phyloP scores from a whole-genome alignment of 169 alveolate species.

The Cryptosporidium baileyi region DNA sequence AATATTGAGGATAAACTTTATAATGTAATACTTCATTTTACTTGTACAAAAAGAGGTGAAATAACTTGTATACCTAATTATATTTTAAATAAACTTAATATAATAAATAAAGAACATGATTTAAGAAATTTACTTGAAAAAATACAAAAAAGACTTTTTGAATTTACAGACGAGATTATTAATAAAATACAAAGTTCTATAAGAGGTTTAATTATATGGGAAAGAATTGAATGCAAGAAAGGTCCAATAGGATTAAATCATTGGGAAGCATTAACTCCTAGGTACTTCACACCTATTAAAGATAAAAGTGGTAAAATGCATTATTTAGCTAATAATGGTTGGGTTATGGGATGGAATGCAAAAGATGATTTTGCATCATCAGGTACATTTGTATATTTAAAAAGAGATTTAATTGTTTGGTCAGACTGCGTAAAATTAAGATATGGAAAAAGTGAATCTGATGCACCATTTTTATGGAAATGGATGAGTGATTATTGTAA shows the following conservation, averaged over 20 bases:
- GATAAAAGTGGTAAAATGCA: conserved; percentile 71
- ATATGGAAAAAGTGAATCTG: conserved; percentile 86
- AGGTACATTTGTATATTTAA: conserved; percentile 88
- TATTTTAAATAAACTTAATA: conserved; percentile 15
- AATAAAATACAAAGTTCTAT: conserved; percentile 53
- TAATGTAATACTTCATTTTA: neutral
- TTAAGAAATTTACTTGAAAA: neutral
- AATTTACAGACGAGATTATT: conserved; percentile 39
- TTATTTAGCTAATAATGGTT: conserved; percentile 77
- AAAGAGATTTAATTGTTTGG: conserved; percentile 90
- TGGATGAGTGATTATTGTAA: conserved; percentile 88
- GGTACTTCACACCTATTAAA: conserved; percentile 79
- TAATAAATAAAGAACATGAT: neutral
- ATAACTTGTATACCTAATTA: conserved; percentile 3
- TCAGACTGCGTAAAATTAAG: conserved; percentile 90
- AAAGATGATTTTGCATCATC: conserved; percentile 86
- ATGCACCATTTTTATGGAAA: conserved; percentile 88
- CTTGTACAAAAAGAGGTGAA: conserved; percentile 21
- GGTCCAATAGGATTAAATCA: conserved; percentile 74
- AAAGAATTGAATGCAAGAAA: conserved; percentile 71
- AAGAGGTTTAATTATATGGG: conserved; percentile 72
- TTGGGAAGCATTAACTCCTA: conserved; percentile 77
- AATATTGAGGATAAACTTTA: conserved; percentile 19
- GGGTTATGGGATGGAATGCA: conserved; percentile 88
- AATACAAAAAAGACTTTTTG: conserved; percentile 25